Evolutionary conservation across 1,139 yeast species (phyloP), one percentile per base, ranked within the genome.

Genomic region (Suzukiozyma palmioleophila): DNA sequence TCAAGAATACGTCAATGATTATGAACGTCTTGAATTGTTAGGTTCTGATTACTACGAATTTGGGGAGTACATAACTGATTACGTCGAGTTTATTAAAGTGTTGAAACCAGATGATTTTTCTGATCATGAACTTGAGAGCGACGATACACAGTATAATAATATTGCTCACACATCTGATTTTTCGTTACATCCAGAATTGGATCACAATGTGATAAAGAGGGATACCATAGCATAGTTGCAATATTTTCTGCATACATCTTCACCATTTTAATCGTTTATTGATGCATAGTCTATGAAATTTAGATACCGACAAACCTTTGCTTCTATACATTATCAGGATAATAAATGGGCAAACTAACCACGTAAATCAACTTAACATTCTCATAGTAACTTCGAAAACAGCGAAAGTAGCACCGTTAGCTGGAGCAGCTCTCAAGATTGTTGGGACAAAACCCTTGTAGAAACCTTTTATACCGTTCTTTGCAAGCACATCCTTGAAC

Each of bases 371-470:
- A 24, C 42, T 45, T 26, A 49, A 47, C 30, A 76, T 59, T 62
- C 94, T 77, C 84, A 88, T 84, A 5, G 95, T 84, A 39, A 85
- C 61, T 63, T 90, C 97, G 57, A 90, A 90, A 9, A 94, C 88
- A 39, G 88, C 86, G 65, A 90, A 90, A 1, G 97, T 90, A 25
- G 95, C 95, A 38, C 96, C 97, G 56, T 90, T 90, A 13, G 95
- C 97, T 3, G 97, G 97, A 2, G 96, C 96, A 39, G 97, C 97
- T 63, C 97, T 82, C 51, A 90, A 69, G 47, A 90, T 79, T 1
- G 97, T 89, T 37, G 97, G 96, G 16, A 81, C 62, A 56, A 89
- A 88, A 1, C 97, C 97, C 61, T 84, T 81, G 63, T 86, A 83
- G 56, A 90, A 86, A 0, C 96, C 95, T 50, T 70, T 70, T 39